phyloP scores from a whole-genome alignment of 306 rosid genomes.

The Delonix regia region DNA sequence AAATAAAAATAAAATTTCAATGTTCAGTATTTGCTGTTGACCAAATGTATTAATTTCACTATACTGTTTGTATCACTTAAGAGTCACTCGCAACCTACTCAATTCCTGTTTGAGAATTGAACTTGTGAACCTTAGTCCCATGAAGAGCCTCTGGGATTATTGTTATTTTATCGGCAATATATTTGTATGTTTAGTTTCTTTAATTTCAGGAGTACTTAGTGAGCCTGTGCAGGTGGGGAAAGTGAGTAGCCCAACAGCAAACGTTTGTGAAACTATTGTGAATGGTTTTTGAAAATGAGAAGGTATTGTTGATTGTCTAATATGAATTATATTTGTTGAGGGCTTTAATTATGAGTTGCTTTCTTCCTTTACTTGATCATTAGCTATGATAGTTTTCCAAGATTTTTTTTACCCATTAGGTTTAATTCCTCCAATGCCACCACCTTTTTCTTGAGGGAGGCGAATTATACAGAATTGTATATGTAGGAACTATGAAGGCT shows the following conservation, averaged over 20 bases:
- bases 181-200: constrained; percentile 19
- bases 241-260: constrained; percentile 88
- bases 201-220: constrained; percentile 72
- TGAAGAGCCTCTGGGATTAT: neutral
- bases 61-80: neutral
- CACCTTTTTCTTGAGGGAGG: neutral
- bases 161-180: constrained; percentile 13
- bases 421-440: neutral
- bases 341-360: neutral
- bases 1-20: neutral
- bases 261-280: constrained; percentile 71
- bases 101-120: constrained; percentile 10
- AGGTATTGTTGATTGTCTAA: constrained; percentile 46
- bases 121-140: neutral
- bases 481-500: no score
- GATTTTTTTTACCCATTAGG: neutral
- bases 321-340: constrained; percentile 1
- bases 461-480: neutral
- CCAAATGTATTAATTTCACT: neutral
- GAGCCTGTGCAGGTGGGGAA: constrained; percentile 77
- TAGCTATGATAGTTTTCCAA: constrained; percentile 3
- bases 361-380: constrained; percentile 3
- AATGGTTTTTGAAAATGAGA: constrained; percentile 71
- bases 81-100: neutral
- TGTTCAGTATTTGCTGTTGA: constrained; percentile 18